Base-by-base conservation (phyloP, 176 grass and related monocot genomes). In the Raddia guianensis region DNA sequence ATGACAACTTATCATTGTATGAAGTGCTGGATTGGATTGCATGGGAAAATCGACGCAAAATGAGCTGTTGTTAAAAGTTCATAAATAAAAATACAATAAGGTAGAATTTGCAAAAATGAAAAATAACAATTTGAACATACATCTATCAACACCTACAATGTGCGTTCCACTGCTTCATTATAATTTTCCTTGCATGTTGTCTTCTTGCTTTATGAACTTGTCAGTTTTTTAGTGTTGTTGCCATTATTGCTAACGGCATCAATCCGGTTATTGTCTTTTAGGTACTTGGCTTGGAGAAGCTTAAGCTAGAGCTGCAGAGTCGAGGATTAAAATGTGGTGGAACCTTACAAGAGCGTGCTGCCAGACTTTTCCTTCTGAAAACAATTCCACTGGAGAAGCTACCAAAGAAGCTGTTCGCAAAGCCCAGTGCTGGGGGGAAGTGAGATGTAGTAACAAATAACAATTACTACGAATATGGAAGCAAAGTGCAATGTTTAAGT, bases 301-400 rank as follows among this genome's bases (percentile, higher is more conserved):
- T 99, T n/a, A 99, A 99, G 77, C 20, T 84, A 51, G 89, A 95
- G 83, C 84, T 99, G 20, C 93, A 93, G 78, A 77, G 68, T 58
- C 80, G 44, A 0, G 85, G 93, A 79, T 43, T 99, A 54, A 99
- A 99, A 86, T 96, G 97, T 0, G 93, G 97, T 15, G 97, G 93
- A 73, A 99, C 97, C 20, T 81, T 99, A 70, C 75, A 91, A 73
- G 93, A 99, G 85, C 93, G 97, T n/a, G 90, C 97, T 7, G 75
- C 76, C 1, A 86, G 97, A 73, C 93, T 99, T 76, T 96, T 93
- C 82, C 93, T 99, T 67, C 90, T 99, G 52, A 99, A 99, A 78
- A 95, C 89, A 63, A 99, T 89, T 18, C 89, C 93, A 9, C 3
- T 96, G 58, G 97, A 96, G 12, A 91, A 96, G 72, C 72, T 99